phyloP scores from a whole-genome alignment of 352 stramenopile genomes.

The Phytopythium aichiense region DNA sequence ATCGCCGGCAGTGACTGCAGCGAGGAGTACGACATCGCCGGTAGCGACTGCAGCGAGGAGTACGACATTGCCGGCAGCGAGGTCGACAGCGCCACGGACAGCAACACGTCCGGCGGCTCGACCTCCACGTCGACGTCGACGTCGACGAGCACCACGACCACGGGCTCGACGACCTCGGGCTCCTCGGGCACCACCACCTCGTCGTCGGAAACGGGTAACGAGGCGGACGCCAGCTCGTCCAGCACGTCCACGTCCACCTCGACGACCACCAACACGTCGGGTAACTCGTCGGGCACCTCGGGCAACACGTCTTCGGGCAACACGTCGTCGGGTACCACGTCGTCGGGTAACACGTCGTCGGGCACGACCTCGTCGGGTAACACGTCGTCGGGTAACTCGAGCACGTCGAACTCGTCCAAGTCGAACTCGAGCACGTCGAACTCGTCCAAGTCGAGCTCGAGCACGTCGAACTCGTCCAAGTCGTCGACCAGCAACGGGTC shows the following conservation, averaged over 20 bases:
- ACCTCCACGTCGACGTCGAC: not conserved
- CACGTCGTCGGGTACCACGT: conserved; percentile 1
- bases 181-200: conserved; percentile 1
- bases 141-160: conserved; percentile 2
- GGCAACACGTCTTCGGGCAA: conserved; percentile 3
- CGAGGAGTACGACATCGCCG: conserved; percentile 20
- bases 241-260: conserved; percentile 11
- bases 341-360: conserved; percentile 2
- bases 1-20: conserved; percentile 12
- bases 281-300: conserved; percentile 2
- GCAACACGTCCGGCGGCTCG: conserved; percentile 4
- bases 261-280: not conserved
- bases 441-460: not conserved
- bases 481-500: conserved; percentile 1
- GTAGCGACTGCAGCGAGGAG: conserved; percentile 13
- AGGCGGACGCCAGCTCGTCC: not conserved
- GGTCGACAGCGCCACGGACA: conserved; percentile 10
- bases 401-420: not conserved
- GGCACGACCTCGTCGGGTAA: conserved; percentile 3
- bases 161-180: not conserved
- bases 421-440: not conserved
- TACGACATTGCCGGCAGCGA: conserved; percentile 28
- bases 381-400: not conserved
- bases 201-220: conserved; percentile 10
- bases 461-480: not conserved